Base-by-base conservation (phyloP, 2,329 filamentous ascomycete genomes). In the Exophiala aquamarina region DNA sequence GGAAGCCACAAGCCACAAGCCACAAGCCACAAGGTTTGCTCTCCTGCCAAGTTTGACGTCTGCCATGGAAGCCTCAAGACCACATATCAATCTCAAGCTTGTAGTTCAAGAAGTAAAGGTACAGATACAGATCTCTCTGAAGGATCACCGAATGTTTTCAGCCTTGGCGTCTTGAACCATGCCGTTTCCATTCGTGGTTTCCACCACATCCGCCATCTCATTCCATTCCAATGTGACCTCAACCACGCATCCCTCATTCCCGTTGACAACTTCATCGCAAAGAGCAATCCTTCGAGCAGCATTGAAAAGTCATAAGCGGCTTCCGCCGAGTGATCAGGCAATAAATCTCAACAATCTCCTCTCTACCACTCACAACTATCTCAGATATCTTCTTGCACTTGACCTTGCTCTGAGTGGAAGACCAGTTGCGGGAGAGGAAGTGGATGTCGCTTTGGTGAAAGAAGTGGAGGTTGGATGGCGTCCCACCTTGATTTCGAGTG, bases 151-250 rank as follows among this genome's bases (percentile, higher is more conserved):
- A n/a, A n/a, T n/a, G n/a, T n/a, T n/a, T n/a, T n/a, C n/a, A n/a
- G n/a, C n/a, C n/a, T n/a, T n/a, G n/a, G 23, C 6, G 13, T 34
- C 6, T 34, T 34, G 32, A 11, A 40, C 36, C 18, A 97, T 97
- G 93, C 91, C 92, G 23, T 97, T 88, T 64, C 86, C 87, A 10
- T 96, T 95, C 63, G 72, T 81, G 9, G 81, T 97, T 23, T 91
- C 93, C 2, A 97, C 92, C 1, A 96, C 92, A 4, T 95, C 90
- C 26, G 81, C 86, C 44, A 85, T 95, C 63, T 84, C 87, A 42
- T 92, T 95, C 64, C 86, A 87, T 17, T 76, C 84, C 29, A 86
- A 77, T 67, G 85, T 95, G 68, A 79, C 72, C 59, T 92, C 87
- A 61, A 81, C 84, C 55, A 89, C 89, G 2, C 92, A 97, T 68